Percentiles rank a stretch among this genome's conserved stretches.
Conservation (phyloP, 2,329 filamentous ascomycete genomes). For the Colletotrichum sp. region DNA sequence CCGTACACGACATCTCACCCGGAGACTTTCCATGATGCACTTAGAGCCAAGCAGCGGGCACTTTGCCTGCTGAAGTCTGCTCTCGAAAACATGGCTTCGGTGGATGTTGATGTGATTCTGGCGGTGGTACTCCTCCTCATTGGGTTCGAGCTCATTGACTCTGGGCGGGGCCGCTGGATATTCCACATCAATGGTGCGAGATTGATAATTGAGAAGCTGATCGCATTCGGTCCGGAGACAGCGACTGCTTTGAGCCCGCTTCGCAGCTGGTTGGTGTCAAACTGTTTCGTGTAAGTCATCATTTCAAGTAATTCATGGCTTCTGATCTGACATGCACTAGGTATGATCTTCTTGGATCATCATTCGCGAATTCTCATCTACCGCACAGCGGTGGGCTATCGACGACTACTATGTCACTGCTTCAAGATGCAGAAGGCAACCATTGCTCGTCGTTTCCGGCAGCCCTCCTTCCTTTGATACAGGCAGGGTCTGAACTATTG, state of each 20-base stretch:
- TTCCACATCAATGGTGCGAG: neutral
- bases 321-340: neutral
- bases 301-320: neutral
- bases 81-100: neutral
- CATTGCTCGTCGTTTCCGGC: neutral
- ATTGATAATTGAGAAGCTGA: neutral
- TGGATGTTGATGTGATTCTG: neutral
- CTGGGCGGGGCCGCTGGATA: neutral
- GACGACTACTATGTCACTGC: neutral
- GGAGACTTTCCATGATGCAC: neutral
- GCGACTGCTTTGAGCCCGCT: neutral
- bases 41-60: neutral
- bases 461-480: neutral
- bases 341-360: neutral
- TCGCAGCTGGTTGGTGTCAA: neutral
- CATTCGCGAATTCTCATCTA: neutral
- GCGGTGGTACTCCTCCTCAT: neutral
- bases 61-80: neutral
- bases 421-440: neutral
- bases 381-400: neutral
- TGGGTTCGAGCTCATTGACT: neutral
- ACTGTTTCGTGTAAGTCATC: constrained; percentile 1
- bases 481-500: neutral
- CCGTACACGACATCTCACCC: neutral
- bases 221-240: neutral